Evolutionary conservation across 495 filamentous ascomycete genomes (phyloP).

Genomic region (Geoglossum glabrum): DNA sequence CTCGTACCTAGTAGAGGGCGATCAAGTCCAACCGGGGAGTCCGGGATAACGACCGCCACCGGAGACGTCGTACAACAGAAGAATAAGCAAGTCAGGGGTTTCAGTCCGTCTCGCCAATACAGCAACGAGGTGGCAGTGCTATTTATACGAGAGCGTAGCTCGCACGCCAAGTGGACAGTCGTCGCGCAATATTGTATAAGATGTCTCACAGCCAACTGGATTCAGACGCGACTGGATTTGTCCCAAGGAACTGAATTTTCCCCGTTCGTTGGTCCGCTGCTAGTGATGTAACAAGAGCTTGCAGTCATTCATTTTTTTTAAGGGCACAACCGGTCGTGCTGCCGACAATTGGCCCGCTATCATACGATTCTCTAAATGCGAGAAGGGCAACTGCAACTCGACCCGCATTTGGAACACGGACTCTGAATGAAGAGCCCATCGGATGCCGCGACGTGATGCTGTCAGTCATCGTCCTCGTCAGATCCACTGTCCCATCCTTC

Average conservation of each 20-base stretch:
- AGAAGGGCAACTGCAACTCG: too few relatives aligned
- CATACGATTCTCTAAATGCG: background rate
- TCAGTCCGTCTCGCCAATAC: background rate
- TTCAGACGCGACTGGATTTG: background rate
- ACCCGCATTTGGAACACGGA: background rate
- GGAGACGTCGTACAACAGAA: background rate
- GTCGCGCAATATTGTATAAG: too few relatives aligned
- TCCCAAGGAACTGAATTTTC: background rate
- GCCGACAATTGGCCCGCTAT: background rate
- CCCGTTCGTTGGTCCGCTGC: background rate
- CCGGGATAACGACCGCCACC: too few relatives aligned
- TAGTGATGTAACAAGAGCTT: background rate
- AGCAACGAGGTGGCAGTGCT: background rate
- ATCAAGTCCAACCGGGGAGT: too few relatives aligned
- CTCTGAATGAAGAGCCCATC: background rate
- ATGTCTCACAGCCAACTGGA: background rate
- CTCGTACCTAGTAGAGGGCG: too few relatives aligned
- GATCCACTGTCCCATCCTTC: constrained; percentile 78
- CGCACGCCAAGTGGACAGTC: too few relatives aligned
- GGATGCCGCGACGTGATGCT: background rate
- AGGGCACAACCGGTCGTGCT: background rate
- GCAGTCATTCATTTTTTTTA: background rate
- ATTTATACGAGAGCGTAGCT: too few relatives aligned
- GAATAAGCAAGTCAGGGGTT: background rate
- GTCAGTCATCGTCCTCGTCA: constrained; percentile 58